Conservation (phyloP, 331 rosid genomes). For the Malus hybrid region DNA sequence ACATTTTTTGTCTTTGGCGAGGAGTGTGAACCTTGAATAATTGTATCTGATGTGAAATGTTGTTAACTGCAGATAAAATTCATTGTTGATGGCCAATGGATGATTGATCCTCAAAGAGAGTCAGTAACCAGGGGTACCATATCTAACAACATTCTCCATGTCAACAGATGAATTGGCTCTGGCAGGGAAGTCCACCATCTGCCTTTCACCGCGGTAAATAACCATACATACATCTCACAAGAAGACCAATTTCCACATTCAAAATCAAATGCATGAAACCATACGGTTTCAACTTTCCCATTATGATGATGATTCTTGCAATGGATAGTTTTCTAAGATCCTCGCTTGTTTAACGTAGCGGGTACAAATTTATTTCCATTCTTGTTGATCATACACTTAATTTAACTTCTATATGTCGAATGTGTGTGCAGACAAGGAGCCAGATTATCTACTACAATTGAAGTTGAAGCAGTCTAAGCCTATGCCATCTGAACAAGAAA, state of each 20-base stretch:
- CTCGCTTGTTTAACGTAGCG: not conserved
- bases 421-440: not conserved
- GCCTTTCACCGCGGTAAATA: slow-evolving; percentile 23
- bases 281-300: not conserved
- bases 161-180: slow-evolving; percentile 32
- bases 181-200: slow-evolving; percentile 10
- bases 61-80: slow-evolving; percentile 69
- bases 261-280: not conserved
- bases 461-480: not conserved
- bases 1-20: not conserved
- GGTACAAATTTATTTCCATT: not conserved
- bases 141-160: slow-evolving; percentile 76
- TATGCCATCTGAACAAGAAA: not conserved
- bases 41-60: not conserved
- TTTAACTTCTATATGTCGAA: not conserved
- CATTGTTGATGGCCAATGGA: slow-evolving; percentile 88
- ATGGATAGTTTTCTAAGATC: not conserved
- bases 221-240: not conserved
- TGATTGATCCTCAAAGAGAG: slow-evolving; percentile 64
- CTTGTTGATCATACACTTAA: not conserved
- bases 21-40: not conserved
- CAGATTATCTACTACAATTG: not conserved
- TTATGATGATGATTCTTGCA: not conserved
- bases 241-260: not conserved
- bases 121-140: slow-evolving; percentile 46